These are phyloP conservation scores for Bacterosira constricta DNA, from an alignment of 108 stramenopile genomes.

Conservation along the genomic window DNA sequence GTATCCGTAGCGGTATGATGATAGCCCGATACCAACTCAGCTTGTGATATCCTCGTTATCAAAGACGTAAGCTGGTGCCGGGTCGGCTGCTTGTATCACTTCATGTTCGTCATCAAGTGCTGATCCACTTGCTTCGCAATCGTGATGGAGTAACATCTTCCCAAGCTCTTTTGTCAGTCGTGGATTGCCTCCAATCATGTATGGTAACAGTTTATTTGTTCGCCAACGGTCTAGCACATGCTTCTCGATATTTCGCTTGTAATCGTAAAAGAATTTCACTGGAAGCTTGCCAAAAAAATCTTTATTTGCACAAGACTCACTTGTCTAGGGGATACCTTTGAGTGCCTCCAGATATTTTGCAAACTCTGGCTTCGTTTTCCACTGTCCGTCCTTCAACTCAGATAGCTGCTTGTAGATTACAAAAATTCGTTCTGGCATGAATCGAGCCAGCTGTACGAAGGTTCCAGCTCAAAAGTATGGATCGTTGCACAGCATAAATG, in stretches of 20 bases:
- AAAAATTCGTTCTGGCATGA: too few species aligned
- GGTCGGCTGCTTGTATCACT: background rate
- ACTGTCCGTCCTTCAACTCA: slow-evolving; percentile 1
- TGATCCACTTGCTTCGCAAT: too few species aligned
- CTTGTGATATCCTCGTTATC: too few species aligned
- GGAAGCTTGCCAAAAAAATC: background rate
- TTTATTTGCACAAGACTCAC: background rate
- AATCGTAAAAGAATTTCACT: background rate
- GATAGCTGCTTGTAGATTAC: background rate
- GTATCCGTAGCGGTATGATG: too few species aligned
- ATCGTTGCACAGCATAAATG: background rate
- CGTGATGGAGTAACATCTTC: background rate
- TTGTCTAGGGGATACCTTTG: too few species aligned
- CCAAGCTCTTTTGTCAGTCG: background rate
- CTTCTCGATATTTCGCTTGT: background rate
- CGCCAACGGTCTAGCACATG: background rate
- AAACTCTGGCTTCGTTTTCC: background rate
- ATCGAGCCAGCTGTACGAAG: background rate
- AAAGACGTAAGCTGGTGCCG: too few species aligned
- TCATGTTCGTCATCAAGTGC: background rate
- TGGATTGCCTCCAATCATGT: background rate
- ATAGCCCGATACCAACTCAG: too few species aligned
- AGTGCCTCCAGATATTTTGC: background rate
- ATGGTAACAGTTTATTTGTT: background rate
- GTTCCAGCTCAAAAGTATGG: background rate